Conservation (phyloP, 1,284 basidiomycete genomes). For the Trichosporon sp. region DNA sequence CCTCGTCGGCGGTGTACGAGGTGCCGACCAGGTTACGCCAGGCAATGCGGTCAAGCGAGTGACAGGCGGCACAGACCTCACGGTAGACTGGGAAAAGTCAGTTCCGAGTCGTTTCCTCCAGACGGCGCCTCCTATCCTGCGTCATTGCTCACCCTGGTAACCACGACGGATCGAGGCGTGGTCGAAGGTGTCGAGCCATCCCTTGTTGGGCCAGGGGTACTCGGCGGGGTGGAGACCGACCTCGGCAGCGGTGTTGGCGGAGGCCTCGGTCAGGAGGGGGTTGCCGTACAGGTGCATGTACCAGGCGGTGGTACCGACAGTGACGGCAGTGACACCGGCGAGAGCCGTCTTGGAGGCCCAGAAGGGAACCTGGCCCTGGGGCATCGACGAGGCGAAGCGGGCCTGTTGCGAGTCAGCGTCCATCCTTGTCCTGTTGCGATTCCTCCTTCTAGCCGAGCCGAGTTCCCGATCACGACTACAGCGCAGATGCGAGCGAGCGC, state of each 20-base stretch:
- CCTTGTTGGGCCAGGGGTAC: constrained; percentile 90
- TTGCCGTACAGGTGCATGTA: constrained; percentile 93
- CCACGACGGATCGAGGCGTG: constrained; percentile 92
- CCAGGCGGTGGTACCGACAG: constrained; percentile 87
- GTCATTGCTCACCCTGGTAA: constrained; percentile 61
- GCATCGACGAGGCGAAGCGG: constrained; percentile 40
- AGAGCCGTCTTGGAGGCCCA: constrained; percentile 69
- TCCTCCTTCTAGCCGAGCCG: neutral
- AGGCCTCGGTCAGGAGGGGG: constrained; percentile 79
- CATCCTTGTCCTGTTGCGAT: neutral
- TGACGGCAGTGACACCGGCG: constrained; percentile 68
- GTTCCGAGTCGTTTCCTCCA: neutral
- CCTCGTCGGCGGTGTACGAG: constrained; percentile 91
- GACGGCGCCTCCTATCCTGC: neutral
- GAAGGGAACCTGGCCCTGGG: constrained; percentile 24
- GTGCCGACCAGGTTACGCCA: constrained; percentile 99
- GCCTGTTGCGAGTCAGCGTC: constrained; percentile 25
- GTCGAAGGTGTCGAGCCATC: constrained; percentile 86
- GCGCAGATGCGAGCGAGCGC: neutral
- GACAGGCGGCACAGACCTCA: constrained; percentile 97
- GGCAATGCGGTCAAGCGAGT: constrained; percentile 97
- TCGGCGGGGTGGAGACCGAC: constrained; percentile 86
- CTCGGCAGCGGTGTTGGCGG: constrained; percentile 84
- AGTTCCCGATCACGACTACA: neutral
- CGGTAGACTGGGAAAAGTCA: constrained; percentile 67